Evolutionary conservation across 2,329 filamentous ascomycete genomes (phyloP), one percentile per base, ranked within the genome.

Genomic region (Ceratocystis papillata): DNA sequence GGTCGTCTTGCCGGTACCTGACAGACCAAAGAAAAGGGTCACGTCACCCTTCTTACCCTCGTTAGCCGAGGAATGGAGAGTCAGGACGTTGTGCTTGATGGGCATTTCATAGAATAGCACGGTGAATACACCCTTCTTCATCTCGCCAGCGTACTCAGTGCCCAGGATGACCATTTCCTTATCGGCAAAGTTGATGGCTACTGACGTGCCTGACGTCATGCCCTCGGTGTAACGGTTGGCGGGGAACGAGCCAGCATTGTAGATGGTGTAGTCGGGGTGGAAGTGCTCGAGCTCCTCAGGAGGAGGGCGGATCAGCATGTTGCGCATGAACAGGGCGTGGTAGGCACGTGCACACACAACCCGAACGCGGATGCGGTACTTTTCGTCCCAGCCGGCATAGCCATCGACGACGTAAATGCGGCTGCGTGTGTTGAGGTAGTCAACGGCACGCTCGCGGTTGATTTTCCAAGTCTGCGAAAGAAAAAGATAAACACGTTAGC

Each of bases 101-200:
- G 94, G 94, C 92, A 97, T 99, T 83, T 99, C 94, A 82, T 97
- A 99, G 85, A 96, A 99, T 76, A 99, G 87, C 63, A 99, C 91
- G 61, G 94, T 99, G 84, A 99, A 99, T 77, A 99, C 85, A 72
- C 94, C 92, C 83, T 96, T 96, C 82, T 96, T 96, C 89, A 94
- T 93, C 80, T 93, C 89, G 73, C 93, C 93, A 67, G 94, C 94
- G 75, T 99, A 99, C 81, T 99, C 94, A 45, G 94, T 99, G 77
- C 94, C 94, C 67, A 99, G 87, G 76, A 99, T 99, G 72, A 99
- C 94, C 94, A 99, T 99, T 84, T 99, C 94, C 87, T 96, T 96
- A 75, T 96, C 92, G 75, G 88, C 89, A 73, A 99, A 99, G 86
- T 99, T 99, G 82, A 99, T 95, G 72, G 94, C 88, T 64, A 99